These are phyloP conservation scores for Henckelia pumila DNA, from an alignment of 257 asterid species.

Conservation along the genomic window DNA sequence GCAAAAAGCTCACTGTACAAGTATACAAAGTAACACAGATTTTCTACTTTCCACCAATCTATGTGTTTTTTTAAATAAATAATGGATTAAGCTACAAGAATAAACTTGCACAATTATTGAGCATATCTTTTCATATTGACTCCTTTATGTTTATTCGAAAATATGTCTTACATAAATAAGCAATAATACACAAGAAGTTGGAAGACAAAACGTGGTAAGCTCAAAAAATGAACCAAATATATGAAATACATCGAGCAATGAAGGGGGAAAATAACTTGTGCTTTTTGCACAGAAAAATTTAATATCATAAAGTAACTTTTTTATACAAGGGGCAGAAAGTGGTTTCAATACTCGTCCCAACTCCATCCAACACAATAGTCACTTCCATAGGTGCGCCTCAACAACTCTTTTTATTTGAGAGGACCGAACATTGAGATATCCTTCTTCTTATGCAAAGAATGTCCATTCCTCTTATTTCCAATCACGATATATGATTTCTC, in stretches of 20 bases:
- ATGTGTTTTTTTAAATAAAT: too few relatives aligned
- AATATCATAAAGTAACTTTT: too few relatives aligned
- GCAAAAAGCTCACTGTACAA: too few relatives aligned
- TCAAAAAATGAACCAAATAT: not conserved
- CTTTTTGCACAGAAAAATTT: not conserved
- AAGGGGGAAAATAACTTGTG: not conserved
- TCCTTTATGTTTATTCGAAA: too few relatives aligned
- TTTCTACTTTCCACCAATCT: too few relatives aligned
- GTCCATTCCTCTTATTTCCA: not conserved
- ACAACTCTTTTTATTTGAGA: not conserved
- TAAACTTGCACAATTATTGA: too few relatives aligned
- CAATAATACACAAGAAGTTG: not conserved
- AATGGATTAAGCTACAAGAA: too few relatives aligned
- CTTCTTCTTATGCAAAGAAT: not conserved
- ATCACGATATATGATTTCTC: not conserved
- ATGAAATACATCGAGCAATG: not conserved
- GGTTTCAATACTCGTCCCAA: not conserved
- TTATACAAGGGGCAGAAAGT: not conserved
- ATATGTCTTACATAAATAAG: too few relatives aligned
- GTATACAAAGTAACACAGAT: too few relatives aligned
- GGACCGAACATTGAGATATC: not conserved
- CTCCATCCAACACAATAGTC: not conserved
- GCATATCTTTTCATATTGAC: too few relatives aligned
- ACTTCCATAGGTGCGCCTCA: not conserved
- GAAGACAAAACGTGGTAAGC: not conserved